Evolutionary conservation across 805 yeast genomes (phyloP).

Genomic region (Lipomyces sp.): DNA sequence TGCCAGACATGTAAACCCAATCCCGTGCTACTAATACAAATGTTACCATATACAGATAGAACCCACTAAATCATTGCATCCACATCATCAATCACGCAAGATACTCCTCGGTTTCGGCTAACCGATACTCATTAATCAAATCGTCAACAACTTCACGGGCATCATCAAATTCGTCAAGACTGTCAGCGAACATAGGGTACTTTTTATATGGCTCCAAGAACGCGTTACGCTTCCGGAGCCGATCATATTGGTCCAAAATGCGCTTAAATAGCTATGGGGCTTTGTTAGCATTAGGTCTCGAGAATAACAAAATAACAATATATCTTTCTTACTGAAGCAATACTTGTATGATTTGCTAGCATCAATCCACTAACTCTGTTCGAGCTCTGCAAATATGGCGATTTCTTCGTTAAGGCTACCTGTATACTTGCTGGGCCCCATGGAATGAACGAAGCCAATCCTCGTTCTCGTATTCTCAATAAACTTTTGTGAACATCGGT

Average conservation of each 20-base stretch:
- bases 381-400: constrained; percentile 59
- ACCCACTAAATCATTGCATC: neutral
- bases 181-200: constrained; percentile 50
- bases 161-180: constrained; percentile 74
- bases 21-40: neutral
- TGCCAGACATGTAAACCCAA: neutral
- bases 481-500: constrained; percentile 62
- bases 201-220: constrained; percentile 76
- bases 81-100: constrained; percentile 9
- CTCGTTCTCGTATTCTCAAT: constrained; percentile 49
- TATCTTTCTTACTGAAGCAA: constrained; percentile 51
- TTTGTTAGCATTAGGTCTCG: neutral
- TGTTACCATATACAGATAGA: neutral
- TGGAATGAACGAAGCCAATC: constrained; percentile 72
- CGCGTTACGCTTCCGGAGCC: constrained; percentile 77
- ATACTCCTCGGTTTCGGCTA: constrained; percentile 60
- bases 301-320: neutral
- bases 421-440: constrained; percentile 84
- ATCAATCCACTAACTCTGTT: constrained; percentile 74
- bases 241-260: constrained; percentile 76
- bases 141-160: constrained; percentile 74
- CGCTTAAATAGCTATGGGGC: constrained; percentile 56
- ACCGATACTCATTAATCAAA: constrained; percentile 78
- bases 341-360: constrained; percentile 80
- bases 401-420: constrained; percentile 72